phyloP scores from a whole-genome alignment of 2,329 filamentous ascomycete species.

The Huntiella omanensis region DNA sequence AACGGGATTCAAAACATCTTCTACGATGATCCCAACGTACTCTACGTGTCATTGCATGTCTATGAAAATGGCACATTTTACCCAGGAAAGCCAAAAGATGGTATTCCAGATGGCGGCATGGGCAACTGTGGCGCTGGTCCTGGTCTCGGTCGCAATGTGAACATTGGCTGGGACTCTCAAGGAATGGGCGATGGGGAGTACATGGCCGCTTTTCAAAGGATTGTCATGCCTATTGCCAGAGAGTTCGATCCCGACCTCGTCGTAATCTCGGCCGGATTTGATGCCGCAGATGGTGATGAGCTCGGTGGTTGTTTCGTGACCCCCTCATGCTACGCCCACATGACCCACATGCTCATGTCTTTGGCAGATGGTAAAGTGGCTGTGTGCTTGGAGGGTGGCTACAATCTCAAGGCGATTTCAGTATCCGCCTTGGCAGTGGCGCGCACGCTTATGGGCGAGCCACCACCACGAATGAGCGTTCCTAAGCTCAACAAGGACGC shows the following conservation, averaged over 20 bases:
- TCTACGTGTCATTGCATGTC: constrained; percentile 91
- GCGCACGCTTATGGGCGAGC: constrained; percentile 85
- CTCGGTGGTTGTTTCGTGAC: constrained; percentile 86
- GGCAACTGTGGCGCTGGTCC: constrained; percentile 37
- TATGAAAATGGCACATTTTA: constrained; percentile 75
- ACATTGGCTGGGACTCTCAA: constrained; percentile 48
- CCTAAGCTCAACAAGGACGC: constrained; percentile 40
- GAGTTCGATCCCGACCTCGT: constrained; percentile 92
- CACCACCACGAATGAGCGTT: constrained; percentile 45
- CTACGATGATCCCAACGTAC: constrained; percentile 80
- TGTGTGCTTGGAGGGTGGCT: constrained; percentile 88
- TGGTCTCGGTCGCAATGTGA: constrained; percentile 43
- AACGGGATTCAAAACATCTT: constrained; percentile 96
- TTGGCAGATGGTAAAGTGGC: constrained; percentile 75
- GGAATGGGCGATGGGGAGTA: constrained; percentile 95
- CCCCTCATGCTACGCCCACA: constrained; percentile 82
- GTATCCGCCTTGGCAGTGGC: constrained; percentile 83
- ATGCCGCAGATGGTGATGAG: constrained; percentile 84
- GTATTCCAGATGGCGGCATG: constrained; percentile 40
- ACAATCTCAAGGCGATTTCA: constrained; percentile 85
- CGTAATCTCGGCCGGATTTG: constrained; percentile 89
- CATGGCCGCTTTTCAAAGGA: constrained; percentile 84
- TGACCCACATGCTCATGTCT: constrained; percentile 99
- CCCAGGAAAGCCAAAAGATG: constrained; percentile 44
- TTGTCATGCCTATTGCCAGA: constrained; percentile 87